Evolutionary conservation across 345 rosid genomes (phyloP).

Genomic region (Citrus trifoliata): DNA sequence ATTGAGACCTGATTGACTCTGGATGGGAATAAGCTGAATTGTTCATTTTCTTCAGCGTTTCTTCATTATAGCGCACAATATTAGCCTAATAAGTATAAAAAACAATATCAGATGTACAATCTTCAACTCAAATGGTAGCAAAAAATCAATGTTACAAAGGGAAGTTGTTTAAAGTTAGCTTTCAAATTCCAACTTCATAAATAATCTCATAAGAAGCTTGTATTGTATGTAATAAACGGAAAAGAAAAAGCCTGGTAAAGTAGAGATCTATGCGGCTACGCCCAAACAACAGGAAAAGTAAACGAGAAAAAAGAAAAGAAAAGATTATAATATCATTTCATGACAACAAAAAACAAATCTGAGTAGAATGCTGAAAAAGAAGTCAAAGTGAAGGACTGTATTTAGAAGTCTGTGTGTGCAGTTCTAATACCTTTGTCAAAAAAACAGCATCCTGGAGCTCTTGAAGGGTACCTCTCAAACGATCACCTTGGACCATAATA

Average conservation of each 20-base stretch:
- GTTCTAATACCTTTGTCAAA: slow-evolving; percentile 62
- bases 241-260: not conserved
- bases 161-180: not conserved
- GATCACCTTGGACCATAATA: slow-evolving; percentile 72
- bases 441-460: slow-evolving; percentile 91
- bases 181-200: not conserved
- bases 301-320: not conserved
- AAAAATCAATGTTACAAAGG: not conserved
- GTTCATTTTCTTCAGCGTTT: slow-evolving; percentile 50
- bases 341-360: not conserved
- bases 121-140: not conserved
- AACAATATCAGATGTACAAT: slow-evolving; percentile 4
- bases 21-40: slow-evolving; percentile 34
- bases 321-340: not conserved
- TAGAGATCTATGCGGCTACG: not conserved
- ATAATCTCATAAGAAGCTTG: not conserved
- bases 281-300: not conserved
- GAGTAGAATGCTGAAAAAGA: not conserved
- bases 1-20: slow-evolving; percentile 49
- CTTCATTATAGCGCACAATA: slow-evolving; percentile 75
- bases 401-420: not conserved
- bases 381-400: not conserved
- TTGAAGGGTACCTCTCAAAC: slow-evolving; percentile 62
- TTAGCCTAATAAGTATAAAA: slow-evolving; percentile 49
- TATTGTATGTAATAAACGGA: not conserved